Base-by-base conservation (phyloP, 768 basidiomycete genomes). In the Paxillus involutus region DNA sequence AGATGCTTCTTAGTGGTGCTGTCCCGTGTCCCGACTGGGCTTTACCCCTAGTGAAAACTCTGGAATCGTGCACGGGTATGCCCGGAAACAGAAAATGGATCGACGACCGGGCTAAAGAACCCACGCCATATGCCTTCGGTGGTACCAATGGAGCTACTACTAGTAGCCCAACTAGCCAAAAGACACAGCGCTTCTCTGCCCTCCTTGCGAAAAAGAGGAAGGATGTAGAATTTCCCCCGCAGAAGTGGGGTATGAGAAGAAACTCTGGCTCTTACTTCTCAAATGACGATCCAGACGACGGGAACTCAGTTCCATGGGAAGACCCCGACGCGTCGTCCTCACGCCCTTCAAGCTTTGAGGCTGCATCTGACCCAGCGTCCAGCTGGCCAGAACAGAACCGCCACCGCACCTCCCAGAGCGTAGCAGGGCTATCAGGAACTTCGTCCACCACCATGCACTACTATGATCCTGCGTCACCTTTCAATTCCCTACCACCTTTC, bases 1-100 rank as follows among this genome's bases (percentile, higher is more conserved):
- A 87, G 67, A 79, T 87, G 66, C 82, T 99, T 24, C 84, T 99
- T 14, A 86, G 84, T 37, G 96, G 96, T 6, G 68, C 68, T 10
- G 73, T 97, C 41, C 79, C 84, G 12, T 79, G 84, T 6, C 96
- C 94, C 0, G 71, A 79, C 2, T 98, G 92, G 91, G 87, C 94
- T 1, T 69, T 77, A n/a, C 66, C 77, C 2, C 77, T 99, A 24
- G 85, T 91, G 54, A 80, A 82, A 51, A 86, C 88, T 2, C 76
- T 99, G 37, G 84, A 91, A 47, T 68, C 79, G 10, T 86, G 86
- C 59, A 88, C 88, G 3, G 83, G 87, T 19, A 67, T 86, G 62
- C 88, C 90, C 0, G 86, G 84, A 14, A 79, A 76, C 49, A 77
- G 83, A 24, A 73, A 74, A 46, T 95, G 92, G 92, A 68, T 90